A percentile compares a stretch with the other conserved stretches of the same genome.
Conservation (phyloP, 306 rosid species). For the Sindora glabra region DNA sequence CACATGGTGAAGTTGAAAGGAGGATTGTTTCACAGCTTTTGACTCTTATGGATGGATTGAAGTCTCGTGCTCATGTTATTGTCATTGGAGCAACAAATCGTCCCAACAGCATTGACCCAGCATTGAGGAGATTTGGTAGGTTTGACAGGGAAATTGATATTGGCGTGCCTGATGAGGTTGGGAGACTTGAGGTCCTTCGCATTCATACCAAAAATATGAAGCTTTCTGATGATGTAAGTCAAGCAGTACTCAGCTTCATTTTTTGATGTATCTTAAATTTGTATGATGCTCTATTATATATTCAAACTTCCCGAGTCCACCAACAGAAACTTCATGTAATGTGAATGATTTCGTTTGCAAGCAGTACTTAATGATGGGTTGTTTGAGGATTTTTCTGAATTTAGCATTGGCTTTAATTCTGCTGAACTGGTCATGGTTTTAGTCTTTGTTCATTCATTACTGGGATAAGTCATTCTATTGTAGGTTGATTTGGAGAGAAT, state of each 20-base stretch:
- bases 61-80: conserved; percentile 61
- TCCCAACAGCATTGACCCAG: conserved; percentile 58
- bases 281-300: no score
- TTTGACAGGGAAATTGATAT: conserved; percentile 68
- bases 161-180: conserved; percentile 66
- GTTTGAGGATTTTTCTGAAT: neutral
- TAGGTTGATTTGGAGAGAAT: conserved; percentile 60
- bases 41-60: conserved; percentile 63
- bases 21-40: conserved; percentile 61
- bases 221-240: conserved; percentile 60
- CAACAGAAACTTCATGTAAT: no score
- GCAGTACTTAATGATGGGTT: neutral
- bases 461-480: neutral
- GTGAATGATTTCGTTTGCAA: neutral
- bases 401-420: neutral
- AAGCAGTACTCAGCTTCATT: neutral
- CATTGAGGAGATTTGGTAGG: conserved; percentile 65
- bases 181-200: conserved; percentile 65
- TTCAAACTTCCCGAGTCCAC: no score
- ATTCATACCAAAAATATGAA: conserved; percentile 71
- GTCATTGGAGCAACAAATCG: conserved; percentile 68
- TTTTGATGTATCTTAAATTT: no score
- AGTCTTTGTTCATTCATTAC: neutral
- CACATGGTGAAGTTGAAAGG: conserved; percentile 63
- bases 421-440: neutral